Evolutionary conservation across 305 asterid genomes (phyloP), one percentile per base, ranked within the genome.

Genomic region (Ilex paraguariensis): DNA sequence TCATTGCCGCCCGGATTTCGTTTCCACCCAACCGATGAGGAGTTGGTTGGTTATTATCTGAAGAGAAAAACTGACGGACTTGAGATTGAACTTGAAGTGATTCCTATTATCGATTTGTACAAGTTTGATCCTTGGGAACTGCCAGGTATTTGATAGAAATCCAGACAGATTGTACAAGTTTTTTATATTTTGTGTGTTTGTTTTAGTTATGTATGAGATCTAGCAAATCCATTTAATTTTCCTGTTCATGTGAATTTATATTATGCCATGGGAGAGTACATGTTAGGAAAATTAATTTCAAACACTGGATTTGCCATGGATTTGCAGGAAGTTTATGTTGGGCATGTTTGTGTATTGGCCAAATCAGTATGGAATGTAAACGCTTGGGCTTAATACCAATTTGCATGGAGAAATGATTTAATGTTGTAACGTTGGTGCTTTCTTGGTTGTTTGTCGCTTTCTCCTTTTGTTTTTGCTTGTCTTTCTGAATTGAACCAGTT

Each of bases 1-100:
- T 74, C 85, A 57, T 70, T 80, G 60, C 85, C 85, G 14, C 85
- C 85, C 2, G 85, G 85, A 61, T 80, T 80, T 60, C 85, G 85
- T 4, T 80, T 80, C 61, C 85, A 80, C 51, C 86, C 86, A 3
- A 81, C 83, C 31, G 86, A 81, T 62, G 75, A 81, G 17, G 86
- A 81, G 69, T 63, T 81, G 50, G 73, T 81, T 52, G 86, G 86
- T 10, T 81, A 81, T 64, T 81, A 81, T 54, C 81, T 81, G 46
- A 72, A 74, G 64, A 75, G 86, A 65, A 81, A 81, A 67, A 67
- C 73, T 40, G 79, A 81, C 31, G 86, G 82, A 65, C 77, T 74
- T 56, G 83, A 81, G 63, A 81, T 81, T 52, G 86, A 81, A 66
- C 68, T 81, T 31, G 83, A 81, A 70, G 83, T 81, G 31, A 75